Conservation (phyloP, 345 rosid species). For the Theobroma cacao region DNA sequence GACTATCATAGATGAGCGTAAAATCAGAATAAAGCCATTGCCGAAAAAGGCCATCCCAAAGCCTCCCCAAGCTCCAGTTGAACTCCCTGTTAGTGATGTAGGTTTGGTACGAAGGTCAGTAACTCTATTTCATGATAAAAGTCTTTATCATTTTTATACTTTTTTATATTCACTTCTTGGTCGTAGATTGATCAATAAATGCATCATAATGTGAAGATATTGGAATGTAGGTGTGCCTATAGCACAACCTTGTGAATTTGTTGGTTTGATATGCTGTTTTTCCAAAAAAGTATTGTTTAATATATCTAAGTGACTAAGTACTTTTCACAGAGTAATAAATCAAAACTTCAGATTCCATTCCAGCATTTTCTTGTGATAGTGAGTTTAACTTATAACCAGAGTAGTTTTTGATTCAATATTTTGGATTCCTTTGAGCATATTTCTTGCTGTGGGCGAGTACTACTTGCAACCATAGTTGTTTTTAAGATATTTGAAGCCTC, state of each 20-base stretch:
- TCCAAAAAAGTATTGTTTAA: neutral
- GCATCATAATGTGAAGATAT: neutral
- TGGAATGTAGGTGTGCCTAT: neutral
- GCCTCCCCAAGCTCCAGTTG: constrained; percentile 56
- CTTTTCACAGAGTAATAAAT: neutral
- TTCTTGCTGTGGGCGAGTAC: neutral
- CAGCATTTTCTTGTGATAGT: neutral
- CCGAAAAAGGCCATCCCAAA: constrained; percentile 64
- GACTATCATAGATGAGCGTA: constrained; percentile 90
- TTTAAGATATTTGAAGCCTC: neutral
- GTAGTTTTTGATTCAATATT: neutral
- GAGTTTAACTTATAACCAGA: neutral
- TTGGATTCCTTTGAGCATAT: neutral
- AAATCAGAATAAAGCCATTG: constrained; percentile 88
- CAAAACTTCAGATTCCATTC: neutral
- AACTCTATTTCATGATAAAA: neutral
- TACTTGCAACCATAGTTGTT: neutral
- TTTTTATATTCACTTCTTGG: neutral
- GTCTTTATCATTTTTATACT: neutral
- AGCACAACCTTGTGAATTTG: neutral
- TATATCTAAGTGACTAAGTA: neutral
- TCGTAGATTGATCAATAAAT: neutral
- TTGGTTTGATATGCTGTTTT: neutral
- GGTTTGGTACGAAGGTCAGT: constrained; percentile 86
- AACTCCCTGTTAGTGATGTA: constrained; percentile 67